Evolutionary conservation across 345 rosid genomes (phyloP).

Genomic region (Mangifera indica): DNA sequence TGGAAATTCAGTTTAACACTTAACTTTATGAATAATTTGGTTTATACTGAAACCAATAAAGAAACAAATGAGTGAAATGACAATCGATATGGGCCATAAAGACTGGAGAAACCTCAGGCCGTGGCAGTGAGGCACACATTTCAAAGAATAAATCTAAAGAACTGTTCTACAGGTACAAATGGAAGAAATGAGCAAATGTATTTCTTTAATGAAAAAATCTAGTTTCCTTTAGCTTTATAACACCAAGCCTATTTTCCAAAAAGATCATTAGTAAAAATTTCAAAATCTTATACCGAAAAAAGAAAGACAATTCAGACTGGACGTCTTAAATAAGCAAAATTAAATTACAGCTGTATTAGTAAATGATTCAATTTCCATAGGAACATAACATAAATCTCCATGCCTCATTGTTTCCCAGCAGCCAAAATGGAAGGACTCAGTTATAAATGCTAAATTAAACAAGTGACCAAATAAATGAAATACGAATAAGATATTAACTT

Average conservation of each 20-base stretch:
- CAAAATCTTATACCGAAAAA: background rate
- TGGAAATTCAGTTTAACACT: background rate
- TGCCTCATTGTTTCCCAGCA: background rate
- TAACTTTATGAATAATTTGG: background rate
- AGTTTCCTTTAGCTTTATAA: background rate
- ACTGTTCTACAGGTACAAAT: background rate
- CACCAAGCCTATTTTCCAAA: background rate
- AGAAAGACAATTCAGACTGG: background rate
- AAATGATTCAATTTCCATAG: background rate
- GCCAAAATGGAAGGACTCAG: background rate
- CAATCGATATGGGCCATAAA: background rate
- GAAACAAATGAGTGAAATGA: background rate
- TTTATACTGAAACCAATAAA: background rate
- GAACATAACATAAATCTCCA: background rate
- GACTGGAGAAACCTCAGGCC: background rate
- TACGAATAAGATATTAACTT: background rate
- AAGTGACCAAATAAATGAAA: constrained; percentile 1
- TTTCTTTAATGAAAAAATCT: background rate
- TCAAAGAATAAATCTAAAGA: background rate
- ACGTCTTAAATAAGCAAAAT: background rate
- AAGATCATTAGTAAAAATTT: background rate
- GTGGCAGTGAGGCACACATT: background rate
- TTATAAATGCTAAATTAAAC: background rate
- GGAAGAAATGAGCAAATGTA: background rate
- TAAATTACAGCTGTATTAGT: background rate